Evolutionary conservation across 2,329 filamentous ascomycete genomes (phyloP).

Genomic region (Pseudocercospora fijiensis): DNA sequence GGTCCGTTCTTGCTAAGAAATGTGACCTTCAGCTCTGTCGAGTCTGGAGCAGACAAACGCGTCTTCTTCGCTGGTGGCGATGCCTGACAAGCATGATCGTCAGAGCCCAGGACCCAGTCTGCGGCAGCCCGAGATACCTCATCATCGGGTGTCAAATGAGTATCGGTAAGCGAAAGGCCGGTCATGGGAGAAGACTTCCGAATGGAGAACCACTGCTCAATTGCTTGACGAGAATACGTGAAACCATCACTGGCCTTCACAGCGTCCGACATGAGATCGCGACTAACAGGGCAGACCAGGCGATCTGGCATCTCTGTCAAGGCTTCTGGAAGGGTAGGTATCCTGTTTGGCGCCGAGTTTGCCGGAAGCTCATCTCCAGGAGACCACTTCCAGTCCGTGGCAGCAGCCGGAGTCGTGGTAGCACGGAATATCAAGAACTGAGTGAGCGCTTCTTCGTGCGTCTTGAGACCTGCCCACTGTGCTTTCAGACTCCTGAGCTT

Average conservation of each 20-base stretch:
- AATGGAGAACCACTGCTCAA: slow-evolving; percentile 39
- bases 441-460: slow-evolving; percentile 29
- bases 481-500: slow-evolving; percentile 13
- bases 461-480: slow-evolving; percentile 22
- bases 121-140: slow-evolving; percentile 27
- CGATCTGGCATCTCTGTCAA: slow-evolving; percentile 30
- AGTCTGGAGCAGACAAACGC: background rate
- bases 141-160: slow-evolving; percentile 28
- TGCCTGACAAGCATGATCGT: slow-evolving; percentile 3
- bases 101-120: slow-evolving; percentile 27
- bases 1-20: slow-evolving; percentile 24
- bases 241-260: slow-evolving; percentile 38
- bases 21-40: slow-evolving; percentile 11
- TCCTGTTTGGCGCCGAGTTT: slow-evolving; percentile 3
- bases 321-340: slow-evolving; percentile 22
- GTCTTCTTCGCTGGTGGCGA: slow-evolving; percentile 9
- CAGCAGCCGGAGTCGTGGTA: slow-evolving; percentile 13
- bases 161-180: slow-evolving; percentile 31
- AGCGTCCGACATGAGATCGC: slow-evolving; percentile 39
- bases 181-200: slow-evolving; percentile 38
- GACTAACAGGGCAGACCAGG: slow-evolving; percentile 38
- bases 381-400: slow-evolving; percentile 31
- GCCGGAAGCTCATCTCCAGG: slow-evolving; percentile 29
- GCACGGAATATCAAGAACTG: slow-evolving; percentile 35
- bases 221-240: slow-evolving; percentile 39